phyloP scores from a whole-genome alignment of 108 stramenopile genomes.

The Fistulifera solaris region DNA sequence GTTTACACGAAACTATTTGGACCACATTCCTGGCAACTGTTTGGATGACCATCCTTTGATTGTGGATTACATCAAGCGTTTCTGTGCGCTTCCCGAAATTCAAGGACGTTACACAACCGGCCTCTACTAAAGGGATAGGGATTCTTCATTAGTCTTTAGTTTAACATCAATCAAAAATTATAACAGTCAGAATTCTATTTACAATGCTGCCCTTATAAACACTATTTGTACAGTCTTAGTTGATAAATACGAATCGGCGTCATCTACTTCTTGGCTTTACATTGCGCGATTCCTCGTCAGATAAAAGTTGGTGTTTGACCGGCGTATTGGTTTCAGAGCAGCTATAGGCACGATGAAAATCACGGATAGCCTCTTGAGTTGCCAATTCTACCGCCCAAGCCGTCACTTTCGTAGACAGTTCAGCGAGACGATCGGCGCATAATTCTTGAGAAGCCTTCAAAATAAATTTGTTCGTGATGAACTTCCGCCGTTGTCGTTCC shows the following conservation, averaged over 20 bases:
- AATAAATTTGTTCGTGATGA: constrained; percentile 1
- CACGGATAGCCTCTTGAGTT: constrained; percentile 1
- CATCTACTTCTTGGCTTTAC: too few species aligned
- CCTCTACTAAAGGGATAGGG: constrained; percentile 3
- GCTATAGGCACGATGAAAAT: constrained; percentile 6
- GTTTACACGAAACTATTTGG: constrained; percentile 44
- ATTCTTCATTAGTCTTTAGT: too few species aligned
- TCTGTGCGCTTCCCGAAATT: constrained; percentile 24
- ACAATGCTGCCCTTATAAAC: too few species aligned
- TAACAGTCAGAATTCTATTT: too few species aligned
- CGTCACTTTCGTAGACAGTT: background rate
- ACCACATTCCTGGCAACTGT: constrained; percentile 47
- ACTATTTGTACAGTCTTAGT: too few species aligned
- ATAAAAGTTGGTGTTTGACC: too few species aligned
- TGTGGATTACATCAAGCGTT: constrained; percentile 26
- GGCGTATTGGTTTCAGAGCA: too few species aligned
- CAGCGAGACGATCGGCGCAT: background rate
- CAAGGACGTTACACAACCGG: constrained; percentile 23
- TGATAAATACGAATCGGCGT: too few species aligned
- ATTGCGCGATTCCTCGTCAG: too few species aligned
- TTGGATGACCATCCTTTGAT: constrained; percentile 35
- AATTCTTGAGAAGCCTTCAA: constrained; percentile 1
- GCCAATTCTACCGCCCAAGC: constrained; percentile 6
- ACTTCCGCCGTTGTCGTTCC: constrained; percentile 9
- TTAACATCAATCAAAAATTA: too few species aligned